Percentiles rank a stretch among this genome's conserved stretches.
Conservation (phyloP, 2,329 filamentous ascomycete species). For the Leptographium galeiforme region DNA sequence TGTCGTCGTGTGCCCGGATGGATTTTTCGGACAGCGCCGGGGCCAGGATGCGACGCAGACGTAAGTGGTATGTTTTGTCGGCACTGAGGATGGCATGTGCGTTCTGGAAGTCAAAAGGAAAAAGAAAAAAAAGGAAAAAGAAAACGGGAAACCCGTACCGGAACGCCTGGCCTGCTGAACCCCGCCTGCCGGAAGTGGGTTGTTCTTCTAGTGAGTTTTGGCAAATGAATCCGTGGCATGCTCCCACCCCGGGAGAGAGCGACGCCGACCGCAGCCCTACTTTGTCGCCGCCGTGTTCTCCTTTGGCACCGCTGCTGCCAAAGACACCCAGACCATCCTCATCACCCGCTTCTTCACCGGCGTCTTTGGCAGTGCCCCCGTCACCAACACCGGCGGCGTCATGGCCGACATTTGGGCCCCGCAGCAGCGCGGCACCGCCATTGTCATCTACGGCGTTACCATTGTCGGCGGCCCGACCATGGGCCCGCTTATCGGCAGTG, state of each 20-base stretch:
- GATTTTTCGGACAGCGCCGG: constrained; percentile 24
- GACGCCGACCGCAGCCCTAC: constrained; percentile 35
- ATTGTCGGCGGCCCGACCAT: constrained; percentile 47
- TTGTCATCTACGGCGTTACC: constrained; percentile 55
- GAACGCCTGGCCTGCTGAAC: constrained; percentile 6
- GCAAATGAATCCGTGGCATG: background rate
- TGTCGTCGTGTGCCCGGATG: constrained; percentile 25
- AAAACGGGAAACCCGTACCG: background rate
- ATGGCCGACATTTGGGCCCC: constrained; percentile 51
- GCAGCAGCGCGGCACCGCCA: constrained; percentile 47
- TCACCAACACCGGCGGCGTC: constrained; percentile 59
- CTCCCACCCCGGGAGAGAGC: background rate
- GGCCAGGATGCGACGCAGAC: constrained; percentile 20
- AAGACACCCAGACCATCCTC: constrained; percentile 54
- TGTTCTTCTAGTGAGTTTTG: constrained; percentile 19
- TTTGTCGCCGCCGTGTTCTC: constrained; percentile 50
- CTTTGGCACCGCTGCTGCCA: constrained; percentile 49
- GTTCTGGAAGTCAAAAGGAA: background rate
- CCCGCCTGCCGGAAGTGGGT: constrained; percentile 28
- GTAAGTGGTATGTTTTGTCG: background rate
- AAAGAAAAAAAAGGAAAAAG: constrained; percentile 2
- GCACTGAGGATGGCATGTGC: background rate
- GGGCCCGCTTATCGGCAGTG: constrained; percentile 36
- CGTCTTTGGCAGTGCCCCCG: constrained; percentile 49
- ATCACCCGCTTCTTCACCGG: constrained; percentile 52